A percentile compares a stretch with the other conserved stretches of the same genome.
Evolutionary conservation across 805 yeast genomes (phyloP).

Genomic region (Wickerhamomyces tratensis): DNA sequence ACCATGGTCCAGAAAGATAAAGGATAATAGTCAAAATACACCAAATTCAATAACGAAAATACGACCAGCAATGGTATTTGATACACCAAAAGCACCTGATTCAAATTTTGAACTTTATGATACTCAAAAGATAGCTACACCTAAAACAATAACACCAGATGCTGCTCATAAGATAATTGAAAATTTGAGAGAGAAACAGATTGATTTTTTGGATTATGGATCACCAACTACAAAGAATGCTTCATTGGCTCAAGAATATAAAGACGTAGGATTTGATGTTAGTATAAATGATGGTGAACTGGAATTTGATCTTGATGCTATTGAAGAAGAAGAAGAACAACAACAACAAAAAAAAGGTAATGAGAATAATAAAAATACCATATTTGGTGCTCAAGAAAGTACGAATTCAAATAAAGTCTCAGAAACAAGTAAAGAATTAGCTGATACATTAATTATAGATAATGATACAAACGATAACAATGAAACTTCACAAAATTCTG

Average conservation of each 20-base stretch:
- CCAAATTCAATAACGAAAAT: background rate
- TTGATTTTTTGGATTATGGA: background rate
- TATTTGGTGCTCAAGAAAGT: background rate
- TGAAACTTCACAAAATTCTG: slow-evolving; percentile 6
- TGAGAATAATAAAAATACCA: background rate
- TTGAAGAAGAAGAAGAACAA: too few species aligned
- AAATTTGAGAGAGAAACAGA: background rate
- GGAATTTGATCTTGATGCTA: background rate
- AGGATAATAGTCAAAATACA: background rate
- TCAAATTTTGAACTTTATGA: too few species aligned
- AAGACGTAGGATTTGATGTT: background rate
- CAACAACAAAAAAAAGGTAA: background rate
- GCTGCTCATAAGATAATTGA: background rate
- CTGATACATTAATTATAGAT: background rate
- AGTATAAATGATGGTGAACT: background rate
- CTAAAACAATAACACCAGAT: background rate
- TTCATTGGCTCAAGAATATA: too few species aligned
- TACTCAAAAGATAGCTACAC: background rate
- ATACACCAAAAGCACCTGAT: background rate
- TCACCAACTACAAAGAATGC: background rate
- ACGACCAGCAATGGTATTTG: background rate
- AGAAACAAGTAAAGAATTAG: background rate
- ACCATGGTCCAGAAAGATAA: background rate
- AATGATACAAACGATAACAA: slow-evolving; percentile 5
- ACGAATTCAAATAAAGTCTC: too few species aligned